phyloP scores from a whole-genome alignment of 257 asterid genomes.

The Verbena officinalis region DNA sequence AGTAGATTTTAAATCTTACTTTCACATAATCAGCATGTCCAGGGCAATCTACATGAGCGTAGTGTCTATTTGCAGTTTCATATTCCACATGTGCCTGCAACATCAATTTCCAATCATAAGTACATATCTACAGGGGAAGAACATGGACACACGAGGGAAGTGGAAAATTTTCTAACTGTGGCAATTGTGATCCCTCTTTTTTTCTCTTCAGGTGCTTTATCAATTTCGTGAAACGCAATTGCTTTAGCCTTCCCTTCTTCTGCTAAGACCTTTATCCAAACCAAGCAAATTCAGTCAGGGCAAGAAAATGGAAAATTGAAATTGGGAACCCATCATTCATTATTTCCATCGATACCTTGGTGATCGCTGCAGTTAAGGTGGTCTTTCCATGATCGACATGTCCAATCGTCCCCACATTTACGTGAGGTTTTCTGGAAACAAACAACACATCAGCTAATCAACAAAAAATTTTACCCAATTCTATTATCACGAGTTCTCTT shows the following conservation, averaged over 20 bases:
- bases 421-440: constrained; percentile 40
- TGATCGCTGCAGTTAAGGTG: constrained; percentile 90
- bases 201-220: constrained; percentile 94
- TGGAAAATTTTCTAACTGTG: constrained; percentile 44
- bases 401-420: constrained; percentile 43
- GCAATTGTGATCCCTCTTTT: constrained; percentile 94
- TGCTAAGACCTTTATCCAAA: constrained; percentile 58
- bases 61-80: constrained; percentile 72
- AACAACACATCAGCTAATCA: constrained; percentile 16
- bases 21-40: constrained; percentile 95
- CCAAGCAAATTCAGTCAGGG: constrained; percentile 6
- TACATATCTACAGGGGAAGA: background rate
- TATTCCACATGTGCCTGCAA: constrained; percentile 91
- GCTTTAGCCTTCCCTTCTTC: constrained; percentile 94
- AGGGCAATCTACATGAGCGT: constrained; percentile 66
- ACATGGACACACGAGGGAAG: background rate
- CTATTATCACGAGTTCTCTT: background rate
- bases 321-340: background rate
- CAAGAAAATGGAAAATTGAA: background rate
- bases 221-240: constrained; percentile 85
- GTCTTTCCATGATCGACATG: constrained; percentile 68
- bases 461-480: background rate
- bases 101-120: constrained; percentile 23
- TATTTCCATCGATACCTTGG: constrained; percentile 50
- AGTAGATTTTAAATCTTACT: constrained; percentile 42